Base-by-base conservation (phyloP, 2,329 filamentous ascomycete genomes). In the Cordyceps cateniannulata region DNA sequence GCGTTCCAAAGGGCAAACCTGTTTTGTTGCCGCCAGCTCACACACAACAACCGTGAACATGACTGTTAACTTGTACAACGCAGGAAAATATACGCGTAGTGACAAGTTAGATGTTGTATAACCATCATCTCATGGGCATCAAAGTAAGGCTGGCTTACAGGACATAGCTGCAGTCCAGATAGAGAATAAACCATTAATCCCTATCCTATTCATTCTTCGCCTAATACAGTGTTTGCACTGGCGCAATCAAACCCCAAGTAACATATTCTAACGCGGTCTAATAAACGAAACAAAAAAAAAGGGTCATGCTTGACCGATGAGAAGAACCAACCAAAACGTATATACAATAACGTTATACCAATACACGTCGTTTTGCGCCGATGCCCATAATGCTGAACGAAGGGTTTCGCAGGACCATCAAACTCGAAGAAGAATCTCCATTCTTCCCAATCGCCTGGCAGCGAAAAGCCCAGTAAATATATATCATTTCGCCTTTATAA, bases 311-410 rank as follows among this genome's bases (percentile, higher is more conserved):
- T 8, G 25, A 50, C 22, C 32, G 24, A 20, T 52, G 22, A 59
- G 20, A 35, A 40, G 14, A 60, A 47, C 27, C 40, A 27, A 29
- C 58, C 49, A 40, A 27, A 29, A 22, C 27, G 25, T 60, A 60
- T 60, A 54, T 54, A 60, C 42, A 54, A 54, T 40, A 54, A 60
- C 10, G n/a, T 53, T 50, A 54, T 48, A 38, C 35, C 49, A 54
- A 60, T 53, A 60, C 45, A 60, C 27, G 35, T 48, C 38, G 29
- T 59, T 52, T 60, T 60, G 58, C 58, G 58, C 58, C 58, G 42
- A 54, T 54, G 47, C 42, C 58, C 58, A 40, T 60, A 42, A 60
- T 60, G 58, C 58, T 53, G 58, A 60, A 53, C 54, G 58, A 52
- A 5, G 54, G 25, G 45, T 38, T 52, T 48, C 40, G 40, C 38